Evolutionary conservation across 768 basidiomycete species (phyloP).

Genomic region (Rhodosporidiobolus sp.): DNA sequence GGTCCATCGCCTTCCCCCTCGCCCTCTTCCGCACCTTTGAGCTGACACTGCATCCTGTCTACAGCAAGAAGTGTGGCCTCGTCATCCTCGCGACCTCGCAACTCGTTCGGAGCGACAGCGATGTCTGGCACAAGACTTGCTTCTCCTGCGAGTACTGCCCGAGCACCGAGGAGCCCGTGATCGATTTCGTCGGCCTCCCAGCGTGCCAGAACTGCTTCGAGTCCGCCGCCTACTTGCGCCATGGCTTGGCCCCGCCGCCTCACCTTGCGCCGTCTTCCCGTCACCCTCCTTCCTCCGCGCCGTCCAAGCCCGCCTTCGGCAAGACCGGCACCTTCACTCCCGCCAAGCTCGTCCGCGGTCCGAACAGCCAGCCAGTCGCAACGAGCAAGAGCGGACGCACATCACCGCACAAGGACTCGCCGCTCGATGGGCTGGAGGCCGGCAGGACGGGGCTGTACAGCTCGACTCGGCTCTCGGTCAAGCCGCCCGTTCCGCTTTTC

Average conservation of each 20-base stretch:
- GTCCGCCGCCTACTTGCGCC: constrained; percentile 12
- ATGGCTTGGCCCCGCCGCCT: constrained; percentile 16
- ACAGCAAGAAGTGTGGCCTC: constrained; percentile 32
- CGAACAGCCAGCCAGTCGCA: too few relatives aligned
- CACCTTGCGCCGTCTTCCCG: constrained; percentile 10
- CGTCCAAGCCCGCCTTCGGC: too few relatives aligned
- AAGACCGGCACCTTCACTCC: constrained; percentile 8
- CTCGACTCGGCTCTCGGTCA: too few relatives aligned
- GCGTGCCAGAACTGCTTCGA: constrained; percentile 38
- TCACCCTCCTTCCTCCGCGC: constrained; percentile 17
- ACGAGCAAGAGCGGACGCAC: too few relatives aligned
- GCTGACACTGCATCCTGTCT: neutral
- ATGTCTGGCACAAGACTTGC: constrained; percentile 34
- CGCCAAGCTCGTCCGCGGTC: neutral
- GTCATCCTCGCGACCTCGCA: constrained; percentile 29
- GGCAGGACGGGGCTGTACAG: too few relatives aligned
- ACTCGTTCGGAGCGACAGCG: constrained; percentile 21
- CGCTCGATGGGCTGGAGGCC: too few relatives aligned
- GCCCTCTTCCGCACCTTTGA: too few relatives aligned
- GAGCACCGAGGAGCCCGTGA: neutral
- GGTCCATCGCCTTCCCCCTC: constrained; percentile 5
- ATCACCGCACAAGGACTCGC: too few relatives aligned
- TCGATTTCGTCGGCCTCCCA: constrained; percentile 29
- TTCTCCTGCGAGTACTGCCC: constrained; percentile 31
- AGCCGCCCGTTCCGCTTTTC: constrained; percentile 2